Percentiles rank a stretch among this genome's conserved stretches.
Evolutionary conservation across 1,139 yeast species (phyloP).

Genomic region (Blastobotrys ciferrii): DNA sequence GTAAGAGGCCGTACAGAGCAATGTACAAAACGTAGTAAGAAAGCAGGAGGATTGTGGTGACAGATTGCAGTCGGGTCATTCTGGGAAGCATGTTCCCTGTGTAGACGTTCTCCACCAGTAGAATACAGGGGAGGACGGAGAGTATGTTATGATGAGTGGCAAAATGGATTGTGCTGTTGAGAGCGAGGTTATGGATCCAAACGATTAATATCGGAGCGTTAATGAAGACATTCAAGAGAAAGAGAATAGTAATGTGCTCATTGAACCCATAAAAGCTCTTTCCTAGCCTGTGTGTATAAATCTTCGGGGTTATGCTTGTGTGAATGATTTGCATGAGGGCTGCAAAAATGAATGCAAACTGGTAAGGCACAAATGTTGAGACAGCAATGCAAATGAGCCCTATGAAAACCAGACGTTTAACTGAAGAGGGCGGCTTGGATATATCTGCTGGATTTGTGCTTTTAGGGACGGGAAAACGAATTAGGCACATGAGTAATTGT

Average conservation of each 20-base stretch:
- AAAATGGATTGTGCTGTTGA: constrained; percentile 33
- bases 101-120: constrained; percentile 25
- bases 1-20: constrained; percentile 34
- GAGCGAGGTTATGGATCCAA: constrained; percentile 37
- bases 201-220: constrained; percentile 38
- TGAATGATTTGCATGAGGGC: constrained; percentile 37
- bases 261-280: constrained; percentile 12
- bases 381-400: constrained; percentile 15
- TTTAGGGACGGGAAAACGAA: background rate
- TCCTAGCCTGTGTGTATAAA: background rate
- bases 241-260: constrained; percentile 24
- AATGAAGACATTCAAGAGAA: constrained; percentile 36
- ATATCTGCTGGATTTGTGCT: background rate
- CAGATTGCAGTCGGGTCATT: constrained; percentile 18
- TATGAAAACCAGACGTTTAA: constrained; percentile 14
- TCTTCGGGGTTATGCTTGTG: constrained; percentile 11
- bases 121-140: constrained; percentile 33
- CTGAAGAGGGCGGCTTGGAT: background rate
- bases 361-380: constrained; percentile 33
- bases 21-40: constrained; percentile 30
- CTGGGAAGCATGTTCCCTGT: constrained; percentile 25
- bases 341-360: constrained; percentile 38
- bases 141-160: constrained; percentile 34
- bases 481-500: background rate
- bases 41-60: constrained; percentile 24